Conservation (phyloP, 2,329 filamentous ascomycete species). For the Fusarium succisae region DNA sequence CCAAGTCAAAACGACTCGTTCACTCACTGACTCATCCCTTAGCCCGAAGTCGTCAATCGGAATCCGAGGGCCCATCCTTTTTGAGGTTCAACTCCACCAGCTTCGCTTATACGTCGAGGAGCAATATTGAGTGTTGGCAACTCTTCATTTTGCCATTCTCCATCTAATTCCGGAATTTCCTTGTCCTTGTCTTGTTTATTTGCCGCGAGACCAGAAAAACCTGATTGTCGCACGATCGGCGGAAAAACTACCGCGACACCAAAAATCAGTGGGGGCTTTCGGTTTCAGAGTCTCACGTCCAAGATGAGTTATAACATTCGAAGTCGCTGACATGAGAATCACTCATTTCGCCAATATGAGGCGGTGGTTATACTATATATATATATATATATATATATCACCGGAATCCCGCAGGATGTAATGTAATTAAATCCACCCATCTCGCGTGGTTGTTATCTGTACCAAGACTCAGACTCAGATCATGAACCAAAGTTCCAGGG, state of each 20-base stretch:
- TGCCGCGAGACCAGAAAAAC: constrained; percentile 8
- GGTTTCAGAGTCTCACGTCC: constrained; percentile 5
- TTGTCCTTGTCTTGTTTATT: background rate
- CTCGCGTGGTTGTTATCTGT: background rate
- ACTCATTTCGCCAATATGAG: background rate
- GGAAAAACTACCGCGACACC: background rate
- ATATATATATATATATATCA: background rate
- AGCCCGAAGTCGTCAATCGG: constrained; percentile 15
- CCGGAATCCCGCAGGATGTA: background rate
- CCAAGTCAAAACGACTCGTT: too few species aligned
- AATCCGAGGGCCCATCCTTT: background rate
- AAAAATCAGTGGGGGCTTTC: background rate
- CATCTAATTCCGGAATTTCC: constrained; percentile 3
- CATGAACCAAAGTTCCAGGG: background rate
- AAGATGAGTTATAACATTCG: background rate
- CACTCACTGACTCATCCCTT: background rate
- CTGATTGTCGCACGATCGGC: constrained; percentile 25
- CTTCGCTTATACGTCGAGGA: background rate
- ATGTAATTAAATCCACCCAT: background rate
- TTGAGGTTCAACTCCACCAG: background rate
- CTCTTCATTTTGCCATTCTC: background rate
- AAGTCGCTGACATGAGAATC: background rate
- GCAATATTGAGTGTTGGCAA: background rate
- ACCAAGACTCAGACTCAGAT: background rate
- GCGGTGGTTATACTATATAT: background rate